Conservation (phyloP, 305 asterid genomes). For the Fraxinus ornus region DNA sequence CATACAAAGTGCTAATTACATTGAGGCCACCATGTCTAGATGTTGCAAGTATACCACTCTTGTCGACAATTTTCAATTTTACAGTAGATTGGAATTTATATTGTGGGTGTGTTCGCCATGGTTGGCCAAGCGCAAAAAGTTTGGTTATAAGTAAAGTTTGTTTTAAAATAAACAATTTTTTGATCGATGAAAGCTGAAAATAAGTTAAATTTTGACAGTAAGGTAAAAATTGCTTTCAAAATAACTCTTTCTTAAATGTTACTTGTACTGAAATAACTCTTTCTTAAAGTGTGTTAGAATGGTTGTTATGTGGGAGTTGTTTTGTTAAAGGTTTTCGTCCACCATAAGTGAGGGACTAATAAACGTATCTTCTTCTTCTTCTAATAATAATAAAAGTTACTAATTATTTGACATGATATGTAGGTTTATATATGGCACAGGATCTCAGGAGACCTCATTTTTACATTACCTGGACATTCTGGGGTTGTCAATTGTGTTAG, state of each 20-base stretch:
- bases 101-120: background rate
- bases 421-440: constrained; percentile 44
- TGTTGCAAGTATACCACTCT: background rate
- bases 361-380: too few species aligned
- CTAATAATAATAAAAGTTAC: too few species aligned
- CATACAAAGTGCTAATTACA: background rate
- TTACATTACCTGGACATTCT: constrained; percentile 54
- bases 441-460: constrained; percentile 21
- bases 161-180: background rate
- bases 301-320: too few species aligned
- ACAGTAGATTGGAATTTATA: background rate
- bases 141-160: background rate
- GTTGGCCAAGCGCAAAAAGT: background rate
- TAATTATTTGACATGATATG: background rate
- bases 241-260: background rate
- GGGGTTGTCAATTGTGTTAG: constrained; percentile 81
- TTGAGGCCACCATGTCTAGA: background rate
- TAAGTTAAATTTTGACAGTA: background rate
- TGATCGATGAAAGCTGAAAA: background rate
- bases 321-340: too few species aligned
- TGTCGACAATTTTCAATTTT: background rate
- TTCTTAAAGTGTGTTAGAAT: too few species aligned
- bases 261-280: background rate
- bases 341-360: too few species aligned
- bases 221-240: background rate